phyloP scores from a whole-genome alignment of 352 stramenopile species.

The Elongisporangium prolatum region DNA sequence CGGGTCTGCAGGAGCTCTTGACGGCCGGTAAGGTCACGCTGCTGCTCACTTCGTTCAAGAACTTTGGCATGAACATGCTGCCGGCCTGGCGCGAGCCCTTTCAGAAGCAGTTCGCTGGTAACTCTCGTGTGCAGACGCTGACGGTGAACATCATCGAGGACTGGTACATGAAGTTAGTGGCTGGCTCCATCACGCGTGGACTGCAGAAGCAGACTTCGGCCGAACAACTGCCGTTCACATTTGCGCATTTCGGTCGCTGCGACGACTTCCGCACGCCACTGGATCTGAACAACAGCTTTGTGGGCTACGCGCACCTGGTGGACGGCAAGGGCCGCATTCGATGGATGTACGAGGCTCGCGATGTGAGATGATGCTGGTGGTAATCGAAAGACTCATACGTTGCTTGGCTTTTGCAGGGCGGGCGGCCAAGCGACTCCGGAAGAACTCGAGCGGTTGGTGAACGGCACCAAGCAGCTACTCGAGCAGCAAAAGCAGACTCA shows the following conservation, averaged over 20 bases:
- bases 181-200: slow-evolving; percentile 56
- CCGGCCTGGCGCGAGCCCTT: slow-evolving; percentile 72
- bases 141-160: slow-evolving; percentile 86
- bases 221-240: slow-evolving; percentile 44
- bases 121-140: slow-evolving; percentile 45
- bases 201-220: slow-evolving; percentile 47
- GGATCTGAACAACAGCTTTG: slow-evolving; percentile 84
- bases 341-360: slow-evolving; percentile 65
- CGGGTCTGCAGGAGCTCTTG: slow-evolving; percentile 53
- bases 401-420: slow-evolving; percentile 34
- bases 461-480: slow-evolving; percentile 54
- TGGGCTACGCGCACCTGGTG: slow-evolving; percentile 79
- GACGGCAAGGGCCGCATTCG: slow-evolving; percentile 78
- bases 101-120: slow-evolving; percentile 27
- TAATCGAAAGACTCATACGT: neutral
- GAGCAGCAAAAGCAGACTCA: slow-evolving; percentile 17
- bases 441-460: slow-evolving; percentile 56
- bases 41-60: slow-evolving; percentile 83
- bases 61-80: slow-evolving; percentile 81
- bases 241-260: slow-evolving; percentile 69
- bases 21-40: slow-evolving; percentile 54
- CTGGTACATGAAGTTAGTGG: slow-evolving; percentile 87
- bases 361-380: neutral
- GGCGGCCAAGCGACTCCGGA: slow-evolving; percentile 54
- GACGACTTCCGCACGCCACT: slow-evolving; percentile 78